Conservation (phyloP, 1,284 basidiomycete genomes). For the Ustilago loliicola region DNA sequence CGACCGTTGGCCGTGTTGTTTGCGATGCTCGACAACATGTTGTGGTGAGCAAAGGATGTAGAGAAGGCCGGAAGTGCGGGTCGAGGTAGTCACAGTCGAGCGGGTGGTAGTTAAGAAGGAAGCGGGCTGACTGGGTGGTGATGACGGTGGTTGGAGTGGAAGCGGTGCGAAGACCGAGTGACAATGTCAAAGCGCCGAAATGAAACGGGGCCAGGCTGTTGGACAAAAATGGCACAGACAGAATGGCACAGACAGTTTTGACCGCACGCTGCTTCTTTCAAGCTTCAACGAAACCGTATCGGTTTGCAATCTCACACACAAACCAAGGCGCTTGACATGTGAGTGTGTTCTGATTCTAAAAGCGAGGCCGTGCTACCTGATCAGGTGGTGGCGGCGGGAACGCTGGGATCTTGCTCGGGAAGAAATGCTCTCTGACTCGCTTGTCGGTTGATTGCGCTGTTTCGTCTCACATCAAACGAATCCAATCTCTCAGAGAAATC, state of each 20-base stretch:
- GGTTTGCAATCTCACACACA: too few species aligned
- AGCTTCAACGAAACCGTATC: too few species aligned
- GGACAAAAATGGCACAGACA: not conserved
- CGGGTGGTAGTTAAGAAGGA: too few species aligned
- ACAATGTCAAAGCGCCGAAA: not conserved
- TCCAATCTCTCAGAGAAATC: not conserved
- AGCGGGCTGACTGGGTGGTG: not conserved
- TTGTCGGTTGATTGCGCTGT: not conserved
- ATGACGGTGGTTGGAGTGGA: not conserved
- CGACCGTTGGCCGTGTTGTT: constrained; percentile 52
- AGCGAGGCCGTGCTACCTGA: too few species aligned
- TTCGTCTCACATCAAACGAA: not conserved
- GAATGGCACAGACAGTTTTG: not conserved
- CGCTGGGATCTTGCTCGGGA: not conserved
- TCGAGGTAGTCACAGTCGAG: not conserved
- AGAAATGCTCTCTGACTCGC: constrained; percentile 10
- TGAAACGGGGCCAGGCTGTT: not conserved
- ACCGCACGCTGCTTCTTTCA: not conserved
- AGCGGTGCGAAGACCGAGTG: not conserved
- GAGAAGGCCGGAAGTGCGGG: not conserved
- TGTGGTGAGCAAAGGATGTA: constrained; percentile 1
- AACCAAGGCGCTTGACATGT: not conserved
- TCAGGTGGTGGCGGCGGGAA: not conserved
- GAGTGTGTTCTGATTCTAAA: not conserved
- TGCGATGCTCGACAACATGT: constrained; percentile 46